Base-by-base conservation (phyloP, 164 flowering plant species). In the Kalanchoe fedtschenkoi region DNA sequence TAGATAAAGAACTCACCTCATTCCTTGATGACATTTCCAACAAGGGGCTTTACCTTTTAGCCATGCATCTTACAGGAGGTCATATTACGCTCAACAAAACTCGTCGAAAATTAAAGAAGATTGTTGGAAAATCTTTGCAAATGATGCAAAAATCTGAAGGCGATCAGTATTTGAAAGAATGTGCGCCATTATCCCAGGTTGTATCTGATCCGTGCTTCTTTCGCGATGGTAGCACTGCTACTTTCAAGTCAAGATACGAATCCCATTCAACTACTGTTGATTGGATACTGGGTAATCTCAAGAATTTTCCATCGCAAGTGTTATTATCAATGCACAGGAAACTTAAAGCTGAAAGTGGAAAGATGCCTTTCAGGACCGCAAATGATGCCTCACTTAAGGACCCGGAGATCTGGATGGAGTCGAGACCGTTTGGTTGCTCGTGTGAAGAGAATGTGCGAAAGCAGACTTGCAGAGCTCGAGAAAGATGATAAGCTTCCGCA, bases 281-380 rank as follows among this genome's bases (percentile, higher is more conserved):
- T 3, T 61, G 77, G 66, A 59, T 87, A 39, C 69, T 89, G 59
- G 71, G 71, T 66, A 65, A 65, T 41, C 83, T 89, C 8, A 76
- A 80, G 26, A 66, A 71, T 19, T 68, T 86, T 66, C 69, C 80
- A 62, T 6, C 26, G 2, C 72, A 69, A 30, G 46, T 81, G 11
- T 68, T 87, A 60, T 2, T 37, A 61, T 85, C 89, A 42, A 87
- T 89, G 95, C 69, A 58, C 58, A 79, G 89, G 77, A 87, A 70
- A 66, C 79, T 87, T 16, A 77, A 46, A 59, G 84, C 81, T 38
- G 47, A 47, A 4, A 56, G 43, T 24, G 61, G 63, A 14, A 33
- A 69, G 21, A 34, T 69, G 41, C n/a, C n/a, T n/a, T n/a, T n/a
- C n/a, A n/a, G n/a, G n/a, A n/a, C n/a, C n/a, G n/a, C n/a, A n/a